Percentiles rank a stretch among this genome's conserved stretches.
Conservation (phyloP, 768 basidiomycete genomes). For the Amanita phalloides region DNA sequence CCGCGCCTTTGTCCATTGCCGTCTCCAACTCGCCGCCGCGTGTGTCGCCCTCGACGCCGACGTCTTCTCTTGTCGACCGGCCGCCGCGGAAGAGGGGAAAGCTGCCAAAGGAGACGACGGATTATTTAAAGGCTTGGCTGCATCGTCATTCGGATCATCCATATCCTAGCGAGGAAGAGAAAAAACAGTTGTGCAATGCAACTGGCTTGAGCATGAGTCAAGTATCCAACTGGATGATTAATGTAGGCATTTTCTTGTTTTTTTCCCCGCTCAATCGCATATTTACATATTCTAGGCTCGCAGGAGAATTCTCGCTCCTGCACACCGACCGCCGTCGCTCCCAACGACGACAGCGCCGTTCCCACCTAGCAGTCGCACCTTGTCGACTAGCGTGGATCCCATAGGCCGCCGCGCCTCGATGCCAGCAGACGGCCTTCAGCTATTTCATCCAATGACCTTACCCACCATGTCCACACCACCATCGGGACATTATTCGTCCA, state of each 20-base stretch:
- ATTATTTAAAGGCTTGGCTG: constrained; percentile 82
- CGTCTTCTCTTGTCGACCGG: constrained; percentile 59
- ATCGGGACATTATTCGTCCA: constrained; percentile 25
- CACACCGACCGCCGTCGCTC: constrained; percentile 62
- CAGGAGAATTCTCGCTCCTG: constrained; percentile 74
- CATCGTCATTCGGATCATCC: constrained; percentile 84
- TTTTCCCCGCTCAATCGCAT: constrained; percentile 7
- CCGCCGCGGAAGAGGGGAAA: constrained; percentile 79
- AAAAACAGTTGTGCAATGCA: constrained; percentile 79
- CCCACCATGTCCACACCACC: constrained; percentile 41
- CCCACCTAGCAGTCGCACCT: constrained; percentile 37
- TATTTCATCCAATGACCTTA: constrained; percentile 73
- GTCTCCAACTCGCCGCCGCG: constrained; percentile 40
- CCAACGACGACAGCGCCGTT: constrained; percentile 75
- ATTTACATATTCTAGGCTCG: constrained; percentile 43
- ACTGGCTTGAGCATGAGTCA: constrained; percentile 85
- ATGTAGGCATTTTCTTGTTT: constrained; percentile 26
- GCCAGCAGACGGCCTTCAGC: constrained; percentile 59
- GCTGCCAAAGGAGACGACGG: constrained; percentile 84
- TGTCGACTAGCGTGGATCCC: constrained; percentile 29
- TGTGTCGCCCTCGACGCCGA: constrained; percentile 39
- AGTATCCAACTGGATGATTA: constrained; percentile 93
- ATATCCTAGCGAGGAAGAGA: constrained; percentile 85
- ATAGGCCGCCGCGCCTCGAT: constrained; percentile 53
- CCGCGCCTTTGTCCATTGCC: constrained; percentile 30